These are phyloP conservation scores for Amesomyces nigricolor DNA, from an alignment of 2,329 filamentous ascomycete genomes.

Conservation along the genomic window DNA sequence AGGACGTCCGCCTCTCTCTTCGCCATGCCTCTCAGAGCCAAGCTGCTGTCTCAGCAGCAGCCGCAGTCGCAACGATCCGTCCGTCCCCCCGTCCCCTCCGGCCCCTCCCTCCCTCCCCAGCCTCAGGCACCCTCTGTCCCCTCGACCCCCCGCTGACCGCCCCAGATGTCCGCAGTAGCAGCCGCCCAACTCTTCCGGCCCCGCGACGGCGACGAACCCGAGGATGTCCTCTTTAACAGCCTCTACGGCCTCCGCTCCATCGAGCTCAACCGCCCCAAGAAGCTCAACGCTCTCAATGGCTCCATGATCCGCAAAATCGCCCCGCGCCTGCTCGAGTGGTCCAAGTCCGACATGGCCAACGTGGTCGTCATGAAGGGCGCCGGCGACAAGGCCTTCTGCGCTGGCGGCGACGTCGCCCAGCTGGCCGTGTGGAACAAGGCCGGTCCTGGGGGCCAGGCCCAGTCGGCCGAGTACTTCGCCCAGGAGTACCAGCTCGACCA, in stretches of 20 bases:
- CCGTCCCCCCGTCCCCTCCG: background rate
- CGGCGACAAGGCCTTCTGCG: constrained; percentile 78
- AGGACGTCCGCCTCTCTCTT: constrained; percentile 21
- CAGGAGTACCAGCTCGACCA: constrained; percentile 97
- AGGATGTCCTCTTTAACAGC: constrained; percentile 90
- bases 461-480: constrained; percentile 79
- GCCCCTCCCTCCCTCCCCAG: background rate
- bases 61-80: constrained; percentile 21
- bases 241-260: constrained; percentile 86
- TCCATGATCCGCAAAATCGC: constrained; percentile 96
- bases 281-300: constrained; percentile 85
- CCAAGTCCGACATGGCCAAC: constrained; percentile 90
- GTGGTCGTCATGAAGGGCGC: constrained; percentile 87
- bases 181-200: constrained; percentile 42
- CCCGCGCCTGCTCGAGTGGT: constrained; percentile 85
- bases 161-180: constrained; percentile 35
- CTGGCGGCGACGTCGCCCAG: constrained; percentile 81
- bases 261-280: constrained; percentile 87
- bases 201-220: constrained; percentile 63
- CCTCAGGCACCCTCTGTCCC: background rate
- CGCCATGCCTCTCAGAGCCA: constrained; percentile 76
- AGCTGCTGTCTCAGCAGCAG: constrained; percentile 56
- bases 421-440: constrained; percentile 69
- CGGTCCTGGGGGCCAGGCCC: constrained; percentile 63
- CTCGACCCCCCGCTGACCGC: background rate